Conservation (phyloP, 306 rosid species). For the Rosa lucieae region DNA sequence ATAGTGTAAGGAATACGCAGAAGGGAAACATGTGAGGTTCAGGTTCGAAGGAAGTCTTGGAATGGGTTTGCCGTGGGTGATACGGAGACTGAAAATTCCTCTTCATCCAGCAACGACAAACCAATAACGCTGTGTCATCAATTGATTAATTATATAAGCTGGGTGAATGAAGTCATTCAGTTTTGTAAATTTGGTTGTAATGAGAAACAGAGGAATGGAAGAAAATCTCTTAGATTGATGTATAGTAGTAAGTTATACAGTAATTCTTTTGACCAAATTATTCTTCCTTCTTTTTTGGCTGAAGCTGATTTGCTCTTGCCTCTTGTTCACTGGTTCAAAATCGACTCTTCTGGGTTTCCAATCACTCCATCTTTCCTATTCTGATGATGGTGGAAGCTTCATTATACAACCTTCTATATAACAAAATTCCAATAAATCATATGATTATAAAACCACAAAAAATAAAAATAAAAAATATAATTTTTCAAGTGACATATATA, state of each 20-base stretch:
- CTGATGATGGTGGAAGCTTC: too few relatives aligned
- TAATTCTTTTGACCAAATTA: not conserved
- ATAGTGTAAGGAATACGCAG: not conserved
- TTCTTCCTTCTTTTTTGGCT: not conserved
- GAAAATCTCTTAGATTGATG: not conserved
- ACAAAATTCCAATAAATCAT: too few relatives aligned
- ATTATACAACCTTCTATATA: too few relatives aligned
- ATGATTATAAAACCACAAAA: too few relatives aligned
- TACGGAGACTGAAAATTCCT: not conserved
- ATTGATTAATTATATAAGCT: not conserved
- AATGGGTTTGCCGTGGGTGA: not conserved
- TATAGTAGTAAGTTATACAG: not conserved
- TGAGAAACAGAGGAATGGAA: not conserved
- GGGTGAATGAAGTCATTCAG: not conserved
- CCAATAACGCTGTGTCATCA: not conserved
- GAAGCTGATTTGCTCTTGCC: not conserved
- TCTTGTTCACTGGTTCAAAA: too few relatives aligned
- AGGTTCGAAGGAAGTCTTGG: not conserved
- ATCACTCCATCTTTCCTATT: too few relatives aligned
- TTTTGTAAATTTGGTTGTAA: not conserved
- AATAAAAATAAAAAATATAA: too few relatives aligned
- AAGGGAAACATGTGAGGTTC: not conserved
- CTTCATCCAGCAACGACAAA: not conserved
- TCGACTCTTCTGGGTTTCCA: too few relatives aligned
- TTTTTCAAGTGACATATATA: too few relatives aligned